Base-by-base conservation (phyloP, 1,284 basidiomycete species). In the Waitea zeae region DNA sequence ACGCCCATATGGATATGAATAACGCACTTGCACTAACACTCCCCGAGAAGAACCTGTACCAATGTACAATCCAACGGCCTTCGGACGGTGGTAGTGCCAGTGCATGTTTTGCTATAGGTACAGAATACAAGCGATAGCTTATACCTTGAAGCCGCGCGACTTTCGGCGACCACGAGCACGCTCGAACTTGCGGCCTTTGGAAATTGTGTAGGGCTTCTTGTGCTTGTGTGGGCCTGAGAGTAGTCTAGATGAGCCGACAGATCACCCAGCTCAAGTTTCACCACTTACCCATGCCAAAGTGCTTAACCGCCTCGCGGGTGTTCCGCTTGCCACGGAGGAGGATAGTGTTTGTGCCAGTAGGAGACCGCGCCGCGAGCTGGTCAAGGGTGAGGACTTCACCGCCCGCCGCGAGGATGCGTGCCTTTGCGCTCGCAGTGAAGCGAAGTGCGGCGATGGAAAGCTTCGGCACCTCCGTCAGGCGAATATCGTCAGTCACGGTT, bases 171-270 rank as follows among this genome's bases (percentile, higher is more conserved):
- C 87, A 76, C 87, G 87, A 57, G 59, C 82, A 50, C 73, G 73
- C 62, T 86, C 82, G 73, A 86, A 84, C 76, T 97, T 97, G 73
- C 92, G 84, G 47, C 93, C 92, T 70, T 93, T 95, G 56, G 86
- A 88, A 48, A 66, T 70, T 38, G 90, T 83, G 67, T 89, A 80
- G 34, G 90, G 89, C 65, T 88, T 89, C 73, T 89, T 89, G 81
- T 90, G 62, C 61, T 84, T 82, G 73, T 84, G 79, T 31, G 81
- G 82, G 42, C 74, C 64, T 67, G 36, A 5, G 5, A 28, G 17
- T 31, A 35, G 33, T 35, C 30, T 14, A 34, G 12, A 45, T 36
- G 48, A 45, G 39, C 41, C 46, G 28, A 45, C 44, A 38, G 30
- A 50, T 51, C 49, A 45, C 44, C 46, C 28, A 41, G 46, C 7